Conservation (phyloP, 2,329 filamentous ascomycete genomes). For the Aspergillus phoenicis region DNA sequence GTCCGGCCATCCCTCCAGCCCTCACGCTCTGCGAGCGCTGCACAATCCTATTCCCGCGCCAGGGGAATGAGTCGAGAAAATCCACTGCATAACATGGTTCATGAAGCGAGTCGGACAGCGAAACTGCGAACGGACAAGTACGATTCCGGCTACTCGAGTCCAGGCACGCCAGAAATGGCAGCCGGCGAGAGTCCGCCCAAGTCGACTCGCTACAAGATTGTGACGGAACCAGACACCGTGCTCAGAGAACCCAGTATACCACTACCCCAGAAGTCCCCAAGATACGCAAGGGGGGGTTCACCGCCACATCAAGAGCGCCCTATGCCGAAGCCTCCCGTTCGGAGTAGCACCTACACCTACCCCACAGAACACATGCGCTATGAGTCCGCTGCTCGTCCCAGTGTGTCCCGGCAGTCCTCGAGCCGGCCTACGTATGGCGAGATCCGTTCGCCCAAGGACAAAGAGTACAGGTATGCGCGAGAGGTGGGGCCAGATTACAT, state of each 20-base stretch:
- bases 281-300: slow-evolving; percentile 32
- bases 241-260: slow-evolving; percentile 30
- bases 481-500: slow-evolving; percentile 31
- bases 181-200: slow-evolving; percentile 38
- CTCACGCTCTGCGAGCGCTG: slow-evolving; percentile 36
- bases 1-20: slow-evolving; percentile 35
- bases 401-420: slow-evolving; percentile 14
- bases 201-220: slow-evolving; percentile 37
- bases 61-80: slow-evolving; percentile 31
- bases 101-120: slow-evolving; percentile 36
- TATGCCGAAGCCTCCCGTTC: slow-evolving; percentile 25
- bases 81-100: slow-evolving; percentile 29
- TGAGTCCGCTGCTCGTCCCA: slow-evolving; percentile 26
- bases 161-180: slow-evolving; percentile 46
- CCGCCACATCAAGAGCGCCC: slow-evolving; percentile 32
- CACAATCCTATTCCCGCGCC: slow-evolving; percentile 29
- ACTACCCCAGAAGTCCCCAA: slow-evolving; percentile 25
- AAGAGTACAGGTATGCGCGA: slow-evolving; percentile 34
- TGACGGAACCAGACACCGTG: slow-evolving; percentile 31
- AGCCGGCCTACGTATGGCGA: slow-evolving; percentile 25
- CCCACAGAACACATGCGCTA: slow-evolving; percentile 26
- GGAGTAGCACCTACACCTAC: slow-evolving; percentile 35
- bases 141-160: slow-evolving; percentile 51
- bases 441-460: slow-evolving; percentile 26
- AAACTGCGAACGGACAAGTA: slow-evolving; percentile 42